phyloP scores from a whole-genome alignment of 2,329 filamentous ascomycete genomes.

The Ophiocordyceps robertsii region DNA sequence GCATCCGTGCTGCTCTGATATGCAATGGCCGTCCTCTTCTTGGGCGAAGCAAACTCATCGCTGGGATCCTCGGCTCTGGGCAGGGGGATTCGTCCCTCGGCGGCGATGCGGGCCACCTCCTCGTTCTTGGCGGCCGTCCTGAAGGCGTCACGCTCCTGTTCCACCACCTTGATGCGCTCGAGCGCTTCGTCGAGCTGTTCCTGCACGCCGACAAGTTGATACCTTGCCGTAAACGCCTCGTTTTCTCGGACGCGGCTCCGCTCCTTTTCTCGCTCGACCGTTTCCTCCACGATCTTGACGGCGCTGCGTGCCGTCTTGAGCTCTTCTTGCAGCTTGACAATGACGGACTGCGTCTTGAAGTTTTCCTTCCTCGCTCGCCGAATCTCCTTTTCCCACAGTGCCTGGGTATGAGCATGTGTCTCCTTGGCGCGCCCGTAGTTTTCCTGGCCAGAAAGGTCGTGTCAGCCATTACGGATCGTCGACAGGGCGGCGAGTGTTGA shows the following conservation, averaged over 20 bases:
- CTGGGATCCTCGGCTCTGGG: conserved; percentile 39
- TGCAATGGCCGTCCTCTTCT: conserved; percentile 23
- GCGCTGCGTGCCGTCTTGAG: conserved; percentile 46
- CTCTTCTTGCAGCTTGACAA: conserved; percentile 62
- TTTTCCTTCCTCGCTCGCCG: conserved; percentile 56
- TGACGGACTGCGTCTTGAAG: conserved; percentile 57
- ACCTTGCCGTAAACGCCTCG: conserved; percentile 54
- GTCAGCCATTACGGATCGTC: neutral
- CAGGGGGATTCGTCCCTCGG: conserved; percentile 56
- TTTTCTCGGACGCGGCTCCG: conserved; percentile 50
- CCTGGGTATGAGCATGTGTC: conserved; percentile 51
- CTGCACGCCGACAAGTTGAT: conserved; percentile 49
- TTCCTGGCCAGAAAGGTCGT: conserved; percentile 34
- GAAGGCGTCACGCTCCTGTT: conserved; percentile 63
- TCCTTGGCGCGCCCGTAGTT: conserved; percentile 59
- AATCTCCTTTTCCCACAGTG: conserved; percentile 63
- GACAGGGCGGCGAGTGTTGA: neutral
- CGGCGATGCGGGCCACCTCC: conserved; percentile 58
- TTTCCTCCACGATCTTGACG: conserved; percentile 42
- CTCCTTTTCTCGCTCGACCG: conserved; percentile 49
- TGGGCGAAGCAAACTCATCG: conserved; percentile 50
- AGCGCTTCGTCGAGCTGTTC: conserved; percentile 53
- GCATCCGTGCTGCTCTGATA: conserved; percentile 16
- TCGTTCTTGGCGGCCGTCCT: conserved; percentile 61
- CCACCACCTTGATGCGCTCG: conserved; percentile 49